These are phyloP conservation scores for Cryptosporidium sp. DNA, from an alignment of 169 alveolate species.

Conservation along the genomic window DNA sequence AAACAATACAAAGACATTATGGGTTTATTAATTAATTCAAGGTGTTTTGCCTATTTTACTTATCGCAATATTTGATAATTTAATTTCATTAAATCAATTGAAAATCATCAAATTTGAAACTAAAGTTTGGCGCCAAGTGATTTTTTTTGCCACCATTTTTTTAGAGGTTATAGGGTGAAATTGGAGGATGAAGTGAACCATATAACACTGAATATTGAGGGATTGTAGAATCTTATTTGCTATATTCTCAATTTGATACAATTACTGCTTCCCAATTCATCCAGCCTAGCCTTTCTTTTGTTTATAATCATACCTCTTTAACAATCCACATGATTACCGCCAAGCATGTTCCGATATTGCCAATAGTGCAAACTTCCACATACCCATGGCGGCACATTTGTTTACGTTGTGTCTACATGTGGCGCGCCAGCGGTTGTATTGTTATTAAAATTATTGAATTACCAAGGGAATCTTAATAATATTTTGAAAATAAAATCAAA, in stretches of 20 bases:
- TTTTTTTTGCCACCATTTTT: background rate
- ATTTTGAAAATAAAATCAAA: slow-evolving; percentile 25
- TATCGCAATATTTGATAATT: no score
- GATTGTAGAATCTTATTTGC: background rate
- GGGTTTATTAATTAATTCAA: background rate
- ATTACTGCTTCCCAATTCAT: background rate
- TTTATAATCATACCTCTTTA: background rate
- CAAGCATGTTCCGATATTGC: slow-evolving; percentile 32
- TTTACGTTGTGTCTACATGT: slow-evolving; percentile 5
- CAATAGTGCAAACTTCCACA: slow-evolving; percentile 35
- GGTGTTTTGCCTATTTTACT: no score
- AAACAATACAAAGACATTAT: no score
- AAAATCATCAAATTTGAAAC: background rate
- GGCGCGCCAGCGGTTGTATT: slow-evolving; percentile 66
- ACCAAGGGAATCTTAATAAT: slow-evolving; percentile 68
- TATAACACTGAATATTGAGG: background rate
- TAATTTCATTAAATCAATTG: background rate
- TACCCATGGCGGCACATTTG: slow-evolving; percentile 29
- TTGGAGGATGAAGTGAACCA: background rate
- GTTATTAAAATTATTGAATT: slow-evolving; percentile 11
- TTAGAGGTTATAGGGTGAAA: no score
- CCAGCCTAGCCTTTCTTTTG: background rate
- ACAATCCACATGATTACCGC: slow-evolving; percentile 35
- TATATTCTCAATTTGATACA: background rate
- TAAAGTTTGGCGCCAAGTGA: background rate